Conservation (phyloP, 768 basidiomycete genomes). For the Tulasnella sp. region DNA sequence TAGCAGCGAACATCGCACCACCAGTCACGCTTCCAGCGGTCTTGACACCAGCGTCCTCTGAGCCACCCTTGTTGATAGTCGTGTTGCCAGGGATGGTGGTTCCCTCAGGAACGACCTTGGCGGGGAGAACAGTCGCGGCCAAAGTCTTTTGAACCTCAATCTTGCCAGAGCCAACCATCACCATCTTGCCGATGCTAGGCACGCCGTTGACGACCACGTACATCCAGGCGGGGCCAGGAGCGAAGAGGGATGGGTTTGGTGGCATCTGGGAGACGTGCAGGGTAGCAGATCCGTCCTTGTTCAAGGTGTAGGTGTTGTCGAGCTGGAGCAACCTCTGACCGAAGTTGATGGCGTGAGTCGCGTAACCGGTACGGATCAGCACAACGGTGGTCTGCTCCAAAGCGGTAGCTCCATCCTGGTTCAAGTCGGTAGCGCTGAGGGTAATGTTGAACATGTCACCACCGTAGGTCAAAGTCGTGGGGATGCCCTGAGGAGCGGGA, state of each 20-base stretch:
- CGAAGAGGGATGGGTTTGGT: constrained; percentile 60
- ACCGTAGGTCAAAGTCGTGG: constrained; percentile 40
- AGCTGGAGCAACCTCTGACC: constrained; percentile 58
- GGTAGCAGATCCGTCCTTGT: constrained; percentile 40
- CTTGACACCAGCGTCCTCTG: background rate
- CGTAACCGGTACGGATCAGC: constrained; percentile 43
- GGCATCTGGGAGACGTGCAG: constrained; percentile 61
- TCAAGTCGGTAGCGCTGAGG: constrained; percentile 37
- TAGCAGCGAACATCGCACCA: background rate
- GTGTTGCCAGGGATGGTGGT: constrained; percentile 24
- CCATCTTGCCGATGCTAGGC: constrained; percentile 57
- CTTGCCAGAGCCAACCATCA: constrained; percentile 66
- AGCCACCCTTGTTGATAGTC: background rate
- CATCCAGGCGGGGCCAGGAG: constrained; percentile 78
- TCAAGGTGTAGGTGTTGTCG: constrained; percentile 46
- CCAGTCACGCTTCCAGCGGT: background rate
- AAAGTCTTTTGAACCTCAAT: constrained; percentile 13
- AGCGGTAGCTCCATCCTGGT: constrained; percentile 42
- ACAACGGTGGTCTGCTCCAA: constrained; percentile 52
- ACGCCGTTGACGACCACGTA: constrained; percentile 62
- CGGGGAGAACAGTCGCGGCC: constrained; percentile 12
- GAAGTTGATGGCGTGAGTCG: constrained; percentile 41
- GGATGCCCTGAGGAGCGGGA: constrained; percentile 37
- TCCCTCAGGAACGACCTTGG: constrained; percentile 17
- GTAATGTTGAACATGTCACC: constrained; percentile 40